Base-by-base conservation (phyloP, 2,329 filamentous ascomycete genomes). In the Colletotrichum truncatum region DNA sequence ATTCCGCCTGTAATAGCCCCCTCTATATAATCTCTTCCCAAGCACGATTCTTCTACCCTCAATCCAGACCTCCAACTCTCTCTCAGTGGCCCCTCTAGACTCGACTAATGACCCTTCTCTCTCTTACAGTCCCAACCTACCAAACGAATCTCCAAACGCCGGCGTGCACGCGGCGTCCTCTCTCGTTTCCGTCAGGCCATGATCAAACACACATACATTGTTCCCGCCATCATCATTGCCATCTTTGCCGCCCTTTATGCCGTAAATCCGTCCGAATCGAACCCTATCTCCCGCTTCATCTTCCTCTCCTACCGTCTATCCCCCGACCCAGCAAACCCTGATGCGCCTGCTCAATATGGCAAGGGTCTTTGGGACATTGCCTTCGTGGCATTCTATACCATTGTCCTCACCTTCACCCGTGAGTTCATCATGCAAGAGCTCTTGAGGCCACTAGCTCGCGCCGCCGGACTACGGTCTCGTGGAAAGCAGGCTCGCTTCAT, bases 341-440 rank as follows among this genome's bases (percentile, higher is more conserved):
- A 77, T 57, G 80, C 81, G 72, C 78, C 85, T 72, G 65, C 82
- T 16, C 92, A 94, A 74, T 98, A 97, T 80, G 94, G 91, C 77
- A 98, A 98, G 78, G 94, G 94, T n/a, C 84, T 79, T 39, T 91
- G 90, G 82, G 94, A 98, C 76, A 84, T 97, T 57, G 91, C 92
- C 43, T 95, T 98, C 73, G 93, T 98, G 58, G 82, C 83, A 64
- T 98, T 98, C 81, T 98, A 98, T 81, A 95, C 88, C 39, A 82
- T 98, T 62, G 91, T 98, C 21, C 86, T 98, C 66, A 94, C 92
- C 67, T 98, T 98, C 77, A 97, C 93, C 10, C 93, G 94, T 75
- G 94, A 98, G 78, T 97, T 97, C 78, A 86, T 97, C 80, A 98
- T 97, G 94, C 94, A 97, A 80, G 90, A 93, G 73, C 73, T 97